Conservation (phyloP, 2,329 filamentous ascomycete genomes). For the Pestalotiopsis sp. region DNA sequence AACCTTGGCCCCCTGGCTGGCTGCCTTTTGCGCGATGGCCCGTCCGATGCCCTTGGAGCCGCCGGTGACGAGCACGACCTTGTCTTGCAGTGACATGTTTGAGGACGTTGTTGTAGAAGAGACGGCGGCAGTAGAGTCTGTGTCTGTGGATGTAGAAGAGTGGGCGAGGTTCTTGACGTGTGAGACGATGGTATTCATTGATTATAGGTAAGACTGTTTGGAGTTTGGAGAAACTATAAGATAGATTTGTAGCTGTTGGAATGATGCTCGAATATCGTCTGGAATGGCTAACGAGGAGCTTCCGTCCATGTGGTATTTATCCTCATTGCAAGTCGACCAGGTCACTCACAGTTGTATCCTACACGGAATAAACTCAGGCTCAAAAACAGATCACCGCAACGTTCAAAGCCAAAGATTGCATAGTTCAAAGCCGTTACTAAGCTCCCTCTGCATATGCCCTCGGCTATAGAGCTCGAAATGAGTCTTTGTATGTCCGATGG, state of each 20-base stretch:
- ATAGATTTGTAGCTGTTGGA: too few species aligned
- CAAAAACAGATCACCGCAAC: not conserved
- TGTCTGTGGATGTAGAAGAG: not conserved
- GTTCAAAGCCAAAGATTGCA: not conserved
- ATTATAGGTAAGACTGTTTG: not conserved
- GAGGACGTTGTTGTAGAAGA: not conserved
- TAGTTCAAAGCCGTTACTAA: not conserved
- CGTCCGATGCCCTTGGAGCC: slow-evolving; percentile 62
- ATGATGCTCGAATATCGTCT: too few species aligned
- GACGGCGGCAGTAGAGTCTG: not conserved
- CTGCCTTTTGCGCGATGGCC: slow-evolving; percentile 60
- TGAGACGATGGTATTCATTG: not conserved
- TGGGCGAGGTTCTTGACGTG: not conserved
- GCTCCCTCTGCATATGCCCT: not conserved
- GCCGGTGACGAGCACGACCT: slow-evolving; percentile 54
- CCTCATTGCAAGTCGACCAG: not conserved
- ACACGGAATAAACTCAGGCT: not conserved
- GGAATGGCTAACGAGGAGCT: too few species aligned
- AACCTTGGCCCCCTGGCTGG: slow-evolving; percentile 57
- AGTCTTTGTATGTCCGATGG: not conserved
- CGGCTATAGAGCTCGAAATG: not conserved
- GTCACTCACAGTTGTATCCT: not conserved
- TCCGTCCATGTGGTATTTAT: not conserved
- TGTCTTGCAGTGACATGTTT: slow-evolving; percentile 38
- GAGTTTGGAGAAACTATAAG: too few species aligned